Evolutionary conservation across 306 rosid species (phyloP).

Genomic region (Mimosa pudica): DNA sequence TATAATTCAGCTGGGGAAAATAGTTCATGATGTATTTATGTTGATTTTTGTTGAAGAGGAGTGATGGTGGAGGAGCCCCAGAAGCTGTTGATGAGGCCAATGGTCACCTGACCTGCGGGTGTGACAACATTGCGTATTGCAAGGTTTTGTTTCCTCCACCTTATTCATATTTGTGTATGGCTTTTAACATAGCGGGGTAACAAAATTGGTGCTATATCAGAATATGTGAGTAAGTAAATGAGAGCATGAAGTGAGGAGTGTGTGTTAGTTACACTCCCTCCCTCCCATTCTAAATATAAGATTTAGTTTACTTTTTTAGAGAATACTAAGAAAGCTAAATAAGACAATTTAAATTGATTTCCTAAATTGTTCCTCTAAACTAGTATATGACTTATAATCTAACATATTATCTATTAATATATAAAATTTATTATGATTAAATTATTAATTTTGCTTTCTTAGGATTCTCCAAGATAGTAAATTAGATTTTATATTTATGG

Average conservation of each 20-base stretch:
- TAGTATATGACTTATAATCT: no score
- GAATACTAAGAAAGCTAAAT: no score
- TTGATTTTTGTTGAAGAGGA: slow-evolving; percentile 57
- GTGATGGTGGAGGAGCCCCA: slow-evolving; percentile 96
- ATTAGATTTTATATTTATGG: no score
- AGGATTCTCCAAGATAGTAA: no score
- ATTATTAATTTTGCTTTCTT: no score
- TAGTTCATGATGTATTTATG: slow-evolving; percentile 15
- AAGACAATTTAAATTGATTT: no score
- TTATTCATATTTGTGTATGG: neutral
- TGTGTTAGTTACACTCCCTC: neutral
- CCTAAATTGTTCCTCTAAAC: no score
- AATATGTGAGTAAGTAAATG: neutral
- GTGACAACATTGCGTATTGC: slow-evolving; percentile 88
- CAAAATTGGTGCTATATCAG: slow-evolving; percentile 3
- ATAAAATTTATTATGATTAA: no score
- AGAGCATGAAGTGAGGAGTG: neutral
- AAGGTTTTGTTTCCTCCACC: slow-evolving; percentile 60
- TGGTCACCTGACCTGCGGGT: slow-evolving; percentile 93
- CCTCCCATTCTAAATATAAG: no score
- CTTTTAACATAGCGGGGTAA: neutral
- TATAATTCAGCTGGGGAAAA: slow-evolving; percentile 1
- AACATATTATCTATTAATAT: no score
- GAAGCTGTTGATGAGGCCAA: slow-evolving; percentile 87
- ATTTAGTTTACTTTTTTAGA: no score